These are phyloP conservation scores for Podaxis sp. DNA, from an alignment of 768 basidiomycete genomes.

Conservation along the genomic window DNA sequence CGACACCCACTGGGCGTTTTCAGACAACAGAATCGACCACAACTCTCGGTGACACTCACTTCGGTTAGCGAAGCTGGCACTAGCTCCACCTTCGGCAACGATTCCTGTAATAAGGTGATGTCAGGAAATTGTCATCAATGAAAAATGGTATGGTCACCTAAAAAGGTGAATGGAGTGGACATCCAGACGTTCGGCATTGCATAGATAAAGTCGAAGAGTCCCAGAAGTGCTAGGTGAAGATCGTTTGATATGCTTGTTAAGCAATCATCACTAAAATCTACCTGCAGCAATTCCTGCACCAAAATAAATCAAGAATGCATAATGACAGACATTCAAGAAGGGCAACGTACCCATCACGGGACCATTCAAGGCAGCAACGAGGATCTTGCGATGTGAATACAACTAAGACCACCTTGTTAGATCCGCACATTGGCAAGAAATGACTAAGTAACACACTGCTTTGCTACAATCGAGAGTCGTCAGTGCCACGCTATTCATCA, in stretches of 20 bases:
- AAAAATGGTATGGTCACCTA: constrained; percentile 38
- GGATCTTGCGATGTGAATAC: constrained; percentile 66
- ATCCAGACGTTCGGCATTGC: constrained; percentile 61
- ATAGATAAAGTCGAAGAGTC: constrained; percentile 77
- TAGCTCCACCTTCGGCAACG: constrained; percentile 67
- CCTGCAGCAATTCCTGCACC: constrained; percentile 64
- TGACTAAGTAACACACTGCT: constrained; percentile 45
- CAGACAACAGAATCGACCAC: neutral
- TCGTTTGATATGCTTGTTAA: neutral
- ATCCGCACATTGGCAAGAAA: neutral
- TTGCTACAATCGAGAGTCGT: constrained; percentile 61
- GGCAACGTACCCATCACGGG: constrained; percentile 64
- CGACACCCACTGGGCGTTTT: constrained; percentile 54
- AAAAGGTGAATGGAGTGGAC: constrained; percentile 65
- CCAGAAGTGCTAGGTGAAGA: constrained; percentile 51
- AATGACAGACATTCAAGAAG: neutral
- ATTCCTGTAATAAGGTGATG: constrained; percentile 43
- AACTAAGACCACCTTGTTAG: constrained; percentile 37
- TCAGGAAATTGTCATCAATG: neutral
- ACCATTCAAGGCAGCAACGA: constrained; percentile 72
- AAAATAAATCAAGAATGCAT: neutral
- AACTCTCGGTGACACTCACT: constrained; percentile 38
- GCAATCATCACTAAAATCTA: constrained; percentile 20
- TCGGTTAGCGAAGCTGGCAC: constrained; percentile 65
- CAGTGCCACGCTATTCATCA: constrained; percentile 44